Evolutionary conservation across 179 eudicot species (phyloP), one percentile per base, ranked within the genome.

Genomic region (Actinidia polygama): DNA sequence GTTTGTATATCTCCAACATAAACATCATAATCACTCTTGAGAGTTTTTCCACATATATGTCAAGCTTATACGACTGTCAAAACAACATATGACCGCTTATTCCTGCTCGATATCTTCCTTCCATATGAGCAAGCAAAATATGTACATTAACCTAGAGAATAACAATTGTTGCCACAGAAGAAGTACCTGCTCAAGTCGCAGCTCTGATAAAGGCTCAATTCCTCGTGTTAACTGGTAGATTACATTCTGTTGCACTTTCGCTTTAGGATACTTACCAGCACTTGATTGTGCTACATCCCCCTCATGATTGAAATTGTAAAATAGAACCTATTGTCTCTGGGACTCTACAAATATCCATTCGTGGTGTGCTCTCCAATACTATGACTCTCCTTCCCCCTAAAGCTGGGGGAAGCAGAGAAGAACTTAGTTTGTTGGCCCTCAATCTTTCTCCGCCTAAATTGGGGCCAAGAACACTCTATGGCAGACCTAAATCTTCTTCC

Each of bases 361-460:
- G n/a, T n/a, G n/a, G n/a, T n/a, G n/a, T n/a, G n/a, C n/a, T n/a
- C 79, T 75, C 72, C 75, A 57, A 24, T 49, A 77, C 44, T 59
- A n/a, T 36, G 73, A 72, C 61, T 80, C 64, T 83, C 67, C 61
- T 83, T 80, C 21, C 57, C 78, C 80, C 78, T 69, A 57, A 84
- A 76, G 55, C 81, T 87, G 81, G 88, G 87, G 57, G 87, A 81
- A 74, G 90, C 88, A 75, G 89, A 87, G 67, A 78, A 85, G 74
- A 55, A 51, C 46, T 24, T 75, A 9, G 63, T 47, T 16, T 46
- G 58, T 73, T 78, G 84, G 73, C 76, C 16, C 58, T 85, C 88
- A 75, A 89, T 86, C 82, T 90, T 87, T 84, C 90, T 86, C 75
- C 86, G 89, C 85, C 89, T 90, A 61, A 73, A 81, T 63, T 71